A percentile compares a stretch with the other conserved stretches of the same genome.
These are phyloP conservation scores for Saksenaea vasiformis DNA, from an alignment of 371 early-diverging fungal genomes.

Conservation along the genomic window DNA sequence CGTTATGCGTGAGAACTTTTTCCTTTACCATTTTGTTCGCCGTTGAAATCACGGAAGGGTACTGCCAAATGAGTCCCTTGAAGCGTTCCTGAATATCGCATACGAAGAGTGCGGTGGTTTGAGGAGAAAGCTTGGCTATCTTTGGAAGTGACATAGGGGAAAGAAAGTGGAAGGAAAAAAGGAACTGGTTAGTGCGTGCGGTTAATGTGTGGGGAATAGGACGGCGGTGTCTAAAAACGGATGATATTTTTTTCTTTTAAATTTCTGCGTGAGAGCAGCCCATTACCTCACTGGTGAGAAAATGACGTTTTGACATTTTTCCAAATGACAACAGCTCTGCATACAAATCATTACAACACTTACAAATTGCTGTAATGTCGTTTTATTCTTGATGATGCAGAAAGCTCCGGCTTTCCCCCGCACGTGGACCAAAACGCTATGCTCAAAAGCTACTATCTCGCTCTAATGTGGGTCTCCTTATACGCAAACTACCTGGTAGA, in stretches of 20 bases:
- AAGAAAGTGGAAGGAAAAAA: not conserved
- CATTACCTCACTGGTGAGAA: not conserved
- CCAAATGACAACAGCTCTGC: too few species aligned
- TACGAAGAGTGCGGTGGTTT: constrained; percentile 83
- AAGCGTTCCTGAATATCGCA: constrained; percentile 96
- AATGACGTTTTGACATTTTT: not conserved
- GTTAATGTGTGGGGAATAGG: not conserved
- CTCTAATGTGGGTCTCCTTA: too few species aligned
- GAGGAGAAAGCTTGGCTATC: constrained; percentile 48
- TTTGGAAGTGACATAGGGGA: constrained; percentile 32
- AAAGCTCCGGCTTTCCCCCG: too few species aligned
- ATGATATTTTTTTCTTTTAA: not conserved
- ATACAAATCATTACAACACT: too few species aligned
- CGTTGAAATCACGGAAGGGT: constrained; percentile 79
- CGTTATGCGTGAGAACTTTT: not conserved
- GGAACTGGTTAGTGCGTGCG: not conserved
- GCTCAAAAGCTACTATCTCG: too few species aligned
- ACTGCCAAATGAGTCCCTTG: constrained; percentile 78
- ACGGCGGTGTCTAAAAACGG: not conserved
- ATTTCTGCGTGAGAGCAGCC: not conserved
- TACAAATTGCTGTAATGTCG: too few species aligned
- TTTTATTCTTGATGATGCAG: too few species aligned
- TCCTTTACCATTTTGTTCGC: constrained; percentile 82
- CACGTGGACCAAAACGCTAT: too few species aligned
- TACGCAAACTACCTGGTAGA: too few species aligned